Evolutionary conservation across 2,329 filamentous ascomycete species (phyloP).

Genomic region (Aspergillus fijiensis): DNA sequence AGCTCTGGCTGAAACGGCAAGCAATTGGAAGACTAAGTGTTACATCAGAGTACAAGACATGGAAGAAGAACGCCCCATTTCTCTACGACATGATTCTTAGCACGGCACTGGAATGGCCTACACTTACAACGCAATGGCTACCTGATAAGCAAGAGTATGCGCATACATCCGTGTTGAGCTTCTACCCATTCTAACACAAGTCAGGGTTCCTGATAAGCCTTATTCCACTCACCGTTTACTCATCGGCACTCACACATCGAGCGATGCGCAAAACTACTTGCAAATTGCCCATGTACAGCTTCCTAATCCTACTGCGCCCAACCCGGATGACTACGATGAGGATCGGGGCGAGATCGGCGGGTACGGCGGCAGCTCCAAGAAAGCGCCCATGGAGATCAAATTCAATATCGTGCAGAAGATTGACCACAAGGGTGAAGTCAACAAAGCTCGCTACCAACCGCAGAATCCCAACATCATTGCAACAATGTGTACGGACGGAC

Average conservation of each 20-base stretch:
- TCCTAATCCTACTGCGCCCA: constrained; percentile 70
- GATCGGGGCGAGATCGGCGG: constrained; percentile 91
- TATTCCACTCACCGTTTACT: constrained; percentile 85
- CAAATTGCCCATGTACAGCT: constrained; percentile 94
- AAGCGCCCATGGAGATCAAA: constrained; percentile 69
- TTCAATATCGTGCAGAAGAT: constrained; percentile 95
- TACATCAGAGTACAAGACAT: constrained; percentile 88
- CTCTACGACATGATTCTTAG: constrained; percentile 97
- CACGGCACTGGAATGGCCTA: constrained; percentile 95
- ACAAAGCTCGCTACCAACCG: constrained; percentile 96
- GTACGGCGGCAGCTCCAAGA: constrained; percentile 71
- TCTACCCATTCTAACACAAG: constrained; percentile 4
- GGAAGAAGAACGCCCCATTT: constrained; percentile 99
- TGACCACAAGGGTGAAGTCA: constrained; percentile 93
- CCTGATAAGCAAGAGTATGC: constrained; percentile 80
- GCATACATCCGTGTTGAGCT: not conserved
- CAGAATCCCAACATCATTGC: constrained; percentile 97
- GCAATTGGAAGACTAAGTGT: not conserved
- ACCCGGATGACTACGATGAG: constrained; percentile 84
- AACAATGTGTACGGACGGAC: constrained; percentile 83
- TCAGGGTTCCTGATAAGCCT: constrained; percentile 74
- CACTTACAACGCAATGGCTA: constrained; percentile 96
- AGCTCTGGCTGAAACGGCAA: not conserved
- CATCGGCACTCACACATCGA: constrained; percentile 91
- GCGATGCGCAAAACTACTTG: constrained; percentile 81